Conservation (phyloP, 73 alveolate species). For the Uronychia setigera region DNA sequence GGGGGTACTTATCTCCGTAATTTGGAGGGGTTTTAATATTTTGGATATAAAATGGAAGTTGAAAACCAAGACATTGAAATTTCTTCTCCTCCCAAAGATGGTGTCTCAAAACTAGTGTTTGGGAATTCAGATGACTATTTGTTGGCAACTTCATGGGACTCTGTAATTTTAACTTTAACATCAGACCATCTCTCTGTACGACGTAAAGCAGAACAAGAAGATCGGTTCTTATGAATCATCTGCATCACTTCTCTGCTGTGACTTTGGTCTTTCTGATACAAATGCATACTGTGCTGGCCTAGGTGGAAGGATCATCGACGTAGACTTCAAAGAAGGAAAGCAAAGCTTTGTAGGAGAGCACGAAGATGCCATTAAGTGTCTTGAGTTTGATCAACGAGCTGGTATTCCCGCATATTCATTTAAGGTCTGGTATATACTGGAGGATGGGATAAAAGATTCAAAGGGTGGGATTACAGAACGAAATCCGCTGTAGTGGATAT, state of each 20-base stretch:
- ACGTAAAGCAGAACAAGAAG: background rate
- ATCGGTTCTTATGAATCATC: background rate
- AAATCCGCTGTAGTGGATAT: constrained; percentile 48
- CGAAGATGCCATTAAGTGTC: constrained; percentile 30
- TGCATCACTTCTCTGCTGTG: constrained; percentile 35
- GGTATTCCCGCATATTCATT: background rate
- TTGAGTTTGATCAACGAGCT: constrained; percentile 11
- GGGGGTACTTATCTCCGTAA: too few relatives aligned
- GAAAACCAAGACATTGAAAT: too few relatives aligned
- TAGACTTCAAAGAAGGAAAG: constrained; percentile 11
- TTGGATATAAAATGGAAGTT: too few relatives aligned
- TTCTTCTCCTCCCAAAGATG: constrained; percentile 43
- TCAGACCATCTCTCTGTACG: constrained; percentile 34
- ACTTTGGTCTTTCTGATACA: background rate
- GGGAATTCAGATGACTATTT: constrained; percentile 20
- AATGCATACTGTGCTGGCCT: constrained; percentile 34
- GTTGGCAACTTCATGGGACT: constrained; percentile 44
- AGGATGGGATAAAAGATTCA: constrained; percentile 73
- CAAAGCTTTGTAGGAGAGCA: constrained; percentile 31
- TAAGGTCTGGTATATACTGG: constrained; percentile 63
- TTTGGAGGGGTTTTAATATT: too few relatives aligned
- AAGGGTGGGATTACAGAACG: constrained; percentile 71
- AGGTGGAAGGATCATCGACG: constrained; percentile 16
- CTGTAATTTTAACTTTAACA: too few relatives aligned
- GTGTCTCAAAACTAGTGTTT: constrained; percentile 19